phyloP scores from a whole-genome alignment of 176 grass and related monocot genomes.

The Aegilops sharonensis region DNA sequence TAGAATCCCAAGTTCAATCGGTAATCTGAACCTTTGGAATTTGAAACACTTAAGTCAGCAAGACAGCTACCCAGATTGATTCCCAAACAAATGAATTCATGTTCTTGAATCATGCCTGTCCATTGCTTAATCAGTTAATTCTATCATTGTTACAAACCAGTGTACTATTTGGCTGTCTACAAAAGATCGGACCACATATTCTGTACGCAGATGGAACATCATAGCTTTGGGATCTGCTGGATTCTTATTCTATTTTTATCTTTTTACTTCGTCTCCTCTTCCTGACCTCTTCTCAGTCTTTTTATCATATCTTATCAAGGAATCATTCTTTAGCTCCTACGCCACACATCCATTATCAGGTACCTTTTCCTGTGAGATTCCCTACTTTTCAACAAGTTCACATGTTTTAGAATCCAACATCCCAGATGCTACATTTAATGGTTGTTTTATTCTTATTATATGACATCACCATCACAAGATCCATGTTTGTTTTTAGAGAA shows the following conservation, averaged over 20 bases:
- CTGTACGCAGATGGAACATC: constrained; percentile 17
- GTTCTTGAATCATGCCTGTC: background rate
- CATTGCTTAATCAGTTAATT: background rate
- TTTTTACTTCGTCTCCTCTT: constrained; percentile 11
- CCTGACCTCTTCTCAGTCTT: constrained; percentile 30
- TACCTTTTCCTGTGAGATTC: constrained; percentile 26
- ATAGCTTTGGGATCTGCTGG: background rate
- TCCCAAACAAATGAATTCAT: background rate
- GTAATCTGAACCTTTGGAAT: background rate
- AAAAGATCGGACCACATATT: constrained; percentile 10
- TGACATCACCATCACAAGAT: constrained; percentile 16
- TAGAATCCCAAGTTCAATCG: background rate
- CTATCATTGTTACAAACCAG: background rate
- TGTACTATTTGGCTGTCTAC: constrained; percentile 2
- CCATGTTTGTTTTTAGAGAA: constrained; percentile 16
- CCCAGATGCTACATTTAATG: constrained; percentile 19
- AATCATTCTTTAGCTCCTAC: constrained; percentile 45
- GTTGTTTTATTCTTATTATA: constrained; percentile 50
- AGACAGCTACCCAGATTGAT: background rate
- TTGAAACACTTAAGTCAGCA: background rate
- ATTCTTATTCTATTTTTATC: constrained; percentile 44
- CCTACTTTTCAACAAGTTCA: constrained; percentile 37
- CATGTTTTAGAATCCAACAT: constrained; percentile 36
- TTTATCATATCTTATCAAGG: constrained; percentile 42
- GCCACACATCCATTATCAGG: constrained; percentile 39